Evolutionary conservation across 2,329 filamentous ascomycete species (phyloP).

Genomic region (Clathrospora elynae): DNA sequence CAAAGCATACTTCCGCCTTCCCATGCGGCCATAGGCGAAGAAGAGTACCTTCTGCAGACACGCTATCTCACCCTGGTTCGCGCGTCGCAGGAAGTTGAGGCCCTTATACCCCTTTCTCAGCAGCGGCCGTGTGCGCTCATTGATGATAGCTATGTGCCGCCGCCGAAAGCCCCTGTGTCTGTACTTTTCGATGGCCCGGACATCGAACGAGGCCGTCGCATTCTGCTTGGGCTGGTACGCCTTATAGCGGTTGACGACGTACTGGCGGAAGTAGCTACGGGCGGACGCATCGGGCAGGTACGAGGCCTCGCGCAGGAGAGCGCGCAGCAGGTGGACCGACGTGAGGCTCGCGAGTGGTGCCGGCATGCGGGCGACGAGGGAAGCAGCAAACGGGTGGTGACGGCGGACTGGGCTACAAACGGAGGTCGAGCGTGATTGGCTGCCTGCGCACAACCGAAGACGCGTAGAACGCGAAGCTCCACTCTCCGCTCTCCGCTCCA

Average conservation of each 20-base stretch:
- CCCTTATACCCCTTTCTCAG: conserved; percentile 42
- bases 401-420: conserved; percentile 7
- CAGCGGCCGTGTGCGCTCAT: conserved; percentile 25
- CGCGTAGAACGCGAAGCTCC: conserved; percentile 33
- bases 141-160: conserved; percentile 28
- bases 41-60: conserved; percentile 59
- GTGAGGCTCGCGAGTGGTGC: conserved; percentile 20
- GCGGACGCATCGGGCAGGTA: conserved; percentile 65
- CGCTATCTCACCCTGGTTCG: conserved; percentile 60
- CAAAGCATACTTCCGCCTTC: conserved; percentile 58
- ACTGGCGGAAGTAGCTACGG: conserved; percentile 55
- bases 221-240: conserved; percentile 46
- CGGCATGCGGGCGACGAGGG: conserved; percentile 19
- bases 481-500: conserved; percentile 23
- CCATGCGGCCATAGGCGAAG: conserved; percentile 63
- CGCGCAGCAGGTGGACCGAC: conserved; percentile 57
- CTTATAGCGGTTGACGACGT: conserved; percentile 57
- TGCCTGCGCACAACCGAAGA: conserved; percentile 21
- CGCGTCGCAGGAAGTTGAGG: conserved; percentile 55
- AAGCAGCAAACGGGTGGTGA: conserved; percentile 2
- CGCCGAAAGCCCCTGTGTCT: conserved; percentile 29
- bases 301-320: conserved; percentile 62
- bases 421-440: conserved; percentile 25
- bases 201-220: conserved; percentile 21
- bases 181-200: conserved; percentile 26